phyloP scores from a whole-genome alignment of 1,284 basidiomycete species.

The Vanrija pseudolonga region DNA sequence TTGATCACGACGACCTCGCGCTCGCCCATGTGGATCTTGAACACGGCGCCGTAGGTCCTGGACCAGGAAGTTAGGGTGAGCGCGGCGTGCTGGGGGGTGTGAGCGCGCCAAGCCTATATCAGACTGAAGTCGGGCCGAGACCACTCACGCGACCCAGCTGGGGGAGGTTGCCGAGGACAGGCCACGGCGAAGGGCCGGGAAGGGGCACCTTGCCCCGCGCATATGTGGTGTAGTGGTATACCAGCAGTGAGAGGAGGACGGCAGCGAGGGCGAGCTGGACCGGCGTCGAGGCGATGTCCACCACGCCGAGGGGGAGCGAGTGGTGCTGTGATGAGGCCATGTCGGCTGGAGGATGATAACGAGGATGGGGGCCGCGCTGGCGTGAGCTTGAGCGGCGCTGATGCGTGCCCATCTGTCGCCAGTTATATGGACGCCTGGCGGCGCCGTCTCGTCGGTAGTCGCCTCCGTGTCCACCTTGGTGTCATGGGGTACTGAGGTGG shows the following conservation, averaged over 20 bases:
- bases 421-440: too few relatives aligned
- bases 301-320: not conserved
- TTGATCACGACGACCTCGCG: slow-evolving; percentile 21
- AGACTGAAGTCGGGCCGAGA: not conserved
- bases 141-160: slow-evolving; percentile 6
- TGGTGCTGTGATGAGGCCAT: too few relatives aligned
- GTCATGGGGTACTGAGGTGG: too few relatives aligned
- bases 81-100: slow-evolving; percentile 10
- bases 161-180: slow-evolving; percentile 18
- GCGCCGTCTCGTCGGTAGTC: too few relatives aligned
- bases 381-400: too few relatives aligned
- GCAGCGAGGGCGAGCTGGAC: not conserved
- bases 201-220: slow-evolving; percentile 16
- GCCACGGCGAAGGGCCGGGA: slow-evolving; percentile 9
- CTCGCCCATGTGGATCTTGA: slow-evolving; percentile 20
- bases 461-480: too few relatives aligned
- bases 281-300: not conserved
- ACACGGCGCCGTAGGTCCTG: slow-evolving; percentile 17
- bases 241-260: slow-evolving; percentile 5
- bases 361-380: too few relatives aligned
- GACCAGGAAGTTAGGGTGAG: slow-evolving; percentile 15
- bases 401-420: too few relatives aligned
- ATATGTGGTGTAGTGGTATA: slow-evolving; percentile 11
- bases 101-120: not conserved
- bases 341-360: too few relatives aligned